Evolutionary conservation across 305 asterid species (phyloP).

Genomic region (Rubia peregrina): DNA sequence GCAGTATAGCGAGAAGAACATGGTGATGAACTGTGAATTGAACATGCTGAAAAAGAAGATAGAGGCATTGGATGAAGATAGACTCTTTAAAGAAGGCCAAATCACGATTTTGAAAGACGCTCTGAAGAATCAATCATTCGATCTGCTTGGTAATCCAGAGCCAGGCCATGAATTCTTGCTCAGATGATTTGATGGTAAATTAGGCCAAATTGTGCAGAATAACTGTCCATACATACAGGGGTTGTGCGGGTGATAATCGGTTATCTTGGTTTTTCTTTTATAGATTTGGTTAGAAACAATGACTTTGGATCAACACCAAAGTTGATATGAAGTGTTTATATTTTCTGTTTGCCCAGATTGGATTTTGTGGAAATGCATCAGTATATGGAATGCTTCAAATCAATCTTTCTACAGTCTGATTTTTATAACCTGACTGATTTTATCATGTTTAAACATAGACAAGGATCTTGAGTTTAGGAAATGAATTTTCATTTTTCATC

Average conservation of each 20-base stretch:
- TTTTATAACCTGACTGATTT: background rate
- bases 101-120: slow-evolving; percentile 82
- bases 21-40: slow-evolving; percentile 63
- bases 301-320: background rate
- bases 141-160: slow-evolving; percentile 75
- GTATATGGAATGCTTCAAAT: background rate
- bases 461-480: background rate
- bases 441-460: too few relatives aligned
- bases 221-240: slow-evolving; percentile 12
- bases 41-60: slow-evolving; percentile 65
- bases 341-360: slow-evolving; percentile 2
- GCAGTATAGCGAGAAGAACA: slow-evolving; percentile 63
- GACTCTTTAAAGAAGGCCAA: slow-evolving; percentile 90
- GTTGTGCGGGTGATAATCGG: background rate
- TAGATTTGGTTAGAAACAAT: background rate
- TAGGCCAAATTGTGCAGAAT: slow-evolving; percentile 2
- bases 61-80: slow-evolving; percentile 80
- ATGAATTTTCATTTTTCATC: background rate
- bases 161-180: slow-evolving; percentile 38
- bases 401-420: background rate
- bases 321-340: slow-evolving; percentile 2
- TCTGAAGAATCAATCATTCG: slow-evolving; percentile 51
- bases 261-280: background rate
- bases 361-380: background rate
- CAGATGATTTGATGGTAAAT: slow-evolving; percentile 22